Evolutionary conservation across 2,329 filamentous ascomycete genomes (phyloP).

Genomic region (Elsinoe australis): DNA sequence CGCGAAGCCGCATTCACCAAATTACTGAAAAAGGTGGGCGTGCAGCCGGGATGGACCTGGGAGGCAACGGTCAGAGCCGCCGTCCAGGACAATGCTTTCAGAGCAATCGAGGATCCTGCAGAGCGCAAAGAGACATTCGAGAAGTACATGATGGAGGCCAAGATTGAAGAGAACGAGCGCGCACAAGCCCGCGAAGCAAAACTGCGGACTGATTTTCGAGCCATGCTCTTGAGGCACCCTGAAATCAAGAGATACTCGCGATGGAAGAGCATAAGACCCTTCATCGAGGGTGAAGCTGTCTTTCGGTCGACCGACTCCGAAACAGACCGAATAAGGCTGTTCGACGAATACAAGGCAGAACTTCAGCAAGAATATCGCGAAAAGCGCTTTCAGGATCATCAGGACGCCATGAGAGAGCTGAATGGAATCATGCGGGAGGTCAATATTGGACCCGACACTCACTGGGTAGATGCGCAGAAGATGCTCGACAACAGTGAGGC

Average conservation of each 20-base stretch:
- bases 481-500: conserved; percentile 72
- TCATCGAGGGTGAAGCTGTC: conserved; percentile 90
- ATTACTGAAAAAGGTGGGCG: conserved; percentile 72
- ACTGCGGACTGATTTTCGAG: conserved; percentile 85
- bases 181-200: conserved; percentile 90
- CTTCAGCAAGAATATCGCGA: conserved; percentile 76
- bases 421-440: conserved; percentile 69
- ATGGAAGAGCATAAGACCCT: conserved; percentile 91
- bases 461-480: conserved; percentile 84
- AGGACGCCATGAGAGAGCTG: conserved; percentile 77
- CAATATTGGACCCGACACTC: conserved; percentile 83
- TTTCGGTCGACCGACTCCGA: conserved; percentile 89
- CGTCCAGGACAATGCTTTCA: conserved; percentile 86
- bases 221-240: conserved; percentile 91
- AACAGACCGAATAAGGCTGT: conserved; percentile 77
- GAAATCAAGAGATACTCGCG: conserved; percentile 96
- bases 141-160: conserved; percentile 86
- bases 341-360: conserved; percentile 83
- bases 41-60: conserved; percentile 90
- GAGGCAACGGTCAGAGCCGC: conserved; percentile 77
- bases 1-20: conserved; percentile 91
- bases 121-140: conserved; percentile 87
- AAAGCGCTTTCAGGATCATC: conserved; percentile 62
- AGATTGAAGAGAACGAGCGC: conserved; percentile 86
- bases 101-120: conserved; percentile 84